These are phyloP conservation scores for Coniella vitis DNA, from an alignment of 2,329 filamentous ascomycete genomes.

Conservation along the genomic window DNA sequence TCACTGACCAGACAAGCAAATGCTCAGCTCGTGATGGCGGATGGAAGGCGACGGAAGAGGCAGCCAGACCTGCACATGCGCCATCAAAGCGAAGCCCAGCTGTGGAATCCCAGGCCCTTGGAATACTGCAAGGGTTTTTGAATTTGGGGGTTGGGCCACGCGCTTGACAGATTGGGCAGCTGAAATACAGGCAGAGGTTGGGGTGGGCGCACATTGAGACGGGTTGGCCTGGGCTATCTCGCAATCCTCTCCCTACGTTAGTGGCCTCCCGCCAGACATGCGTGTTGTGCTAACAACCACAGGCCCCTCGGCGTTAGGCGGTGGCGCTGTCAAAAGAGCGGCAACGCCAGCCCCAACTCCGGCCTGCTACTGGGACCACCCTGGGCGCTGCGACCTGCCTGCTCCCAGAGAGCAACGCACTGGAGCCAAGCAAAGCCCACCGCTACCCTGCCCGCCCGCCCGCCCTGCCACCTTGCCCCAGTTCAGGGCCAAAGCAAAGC, in stretches of 20 bases:
- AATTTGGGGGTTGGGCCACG: neutral
- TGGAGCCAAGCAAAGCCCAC: neutral
- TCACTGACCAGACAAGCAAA: neutral
- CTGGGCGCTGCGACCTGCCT: neutral
- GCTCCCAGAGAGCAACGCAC: no score
- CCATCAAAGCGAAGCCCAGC: neutral
- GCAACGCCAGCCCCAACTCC: neutral
- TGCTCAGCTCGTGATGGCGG: neutral
- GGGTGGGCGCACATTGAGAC: neutral
- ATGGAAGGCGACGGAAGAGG: neutral
- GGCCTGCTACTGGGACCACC: slow-evolving; percentile 7
- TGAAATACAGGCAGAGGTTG: no score
- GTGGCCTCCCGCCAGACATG: no score
- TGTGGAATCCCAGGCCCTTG: no score
- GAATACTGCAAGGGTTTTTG: neutral
- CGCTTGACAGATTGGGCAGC: neutral
- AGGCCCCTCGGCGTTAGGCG: neutral
- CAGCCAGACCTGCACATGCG: neutral
- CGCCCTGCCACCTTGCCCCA: neutral
- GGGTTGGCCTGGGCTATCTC: neutral
- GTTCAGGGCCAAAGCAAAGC: neutral
- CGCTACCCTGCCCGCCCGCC: neutral
- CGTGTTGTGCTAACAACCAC: neutral
- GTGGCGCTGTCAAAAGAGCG: neutral
- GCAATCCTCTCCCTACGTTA: no score